Evolutionary conservation across 371 early-diverging fungal species (phyloP).

Genomic region (Syncephalastrum monosporum): DNA sequence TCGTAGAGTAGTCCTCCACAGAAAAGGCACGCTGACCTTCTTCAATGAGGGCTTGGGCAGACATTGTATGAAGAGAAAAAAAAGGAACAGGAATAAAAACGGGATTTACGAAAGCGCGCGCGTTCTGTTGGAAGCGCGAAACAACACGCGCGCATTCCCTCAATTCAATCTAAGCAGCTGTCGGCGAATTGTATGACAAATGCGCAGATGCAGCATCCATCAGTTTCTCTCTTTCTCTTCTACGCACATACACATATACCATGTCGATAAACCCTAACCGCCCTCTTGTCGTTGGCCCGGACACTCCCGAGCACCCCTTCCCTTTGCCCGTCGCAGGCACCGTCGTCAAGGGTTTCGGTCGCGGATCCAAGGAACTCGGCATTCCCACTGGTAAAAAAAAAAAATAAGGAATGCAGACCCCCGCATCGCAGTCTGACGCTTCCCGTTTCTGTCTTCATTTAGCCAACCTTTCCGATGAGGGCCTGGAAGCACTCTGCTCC

Average conservation of each 20-base stretch:
- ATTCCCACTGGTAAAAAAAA: constrained; percentile 88
- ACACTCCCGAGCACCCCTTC: constrained; percentile 57
- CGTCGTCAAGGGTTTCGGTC: constrained; percentile 90
- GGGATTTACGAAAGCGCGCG: too few species aligned
- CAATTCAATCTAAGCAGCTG: too few species aligned
- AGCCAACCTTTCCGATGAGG: constrained; percentile 90
- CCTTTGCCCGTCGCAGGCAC: constrained; percentile 74
- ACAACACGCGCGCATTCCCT: too few species aligned
- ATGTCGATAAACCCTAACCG: constrained; percentile 46
- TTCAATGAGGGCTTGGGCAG: constrained; percentile 10
- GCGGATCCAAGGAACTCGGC: constrained; percentile 95
- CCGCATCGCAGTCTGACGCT: not conserved
- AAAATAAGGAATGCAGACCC: too few species aligned
- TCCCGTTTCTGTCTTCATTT: constrained; percentile 3
- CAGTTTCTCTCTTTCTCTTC: not conserved
- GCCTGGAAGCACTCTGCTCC: constrained; percentile 63
- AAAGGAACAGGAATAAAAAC: too few species aligned
- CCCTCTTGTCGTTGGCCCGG: constrained; percentile 59
- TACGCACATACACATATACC: constrained; percentile 6
- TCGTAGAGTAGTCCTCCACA: constrained; percentile 52
- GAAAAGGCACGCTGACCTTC: constrained; percentile 23
- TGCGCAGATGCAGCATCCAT: not conserved
- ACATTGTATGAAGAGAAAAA: too few species aligned
- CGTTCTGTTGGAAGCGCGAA: too few species aligned
- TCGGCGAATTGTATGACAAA: too few species aligned